Evolutionary conservation across 345 rosid species (phyloP).

Genomic region (Orychophragmus violaceus): DNA sequence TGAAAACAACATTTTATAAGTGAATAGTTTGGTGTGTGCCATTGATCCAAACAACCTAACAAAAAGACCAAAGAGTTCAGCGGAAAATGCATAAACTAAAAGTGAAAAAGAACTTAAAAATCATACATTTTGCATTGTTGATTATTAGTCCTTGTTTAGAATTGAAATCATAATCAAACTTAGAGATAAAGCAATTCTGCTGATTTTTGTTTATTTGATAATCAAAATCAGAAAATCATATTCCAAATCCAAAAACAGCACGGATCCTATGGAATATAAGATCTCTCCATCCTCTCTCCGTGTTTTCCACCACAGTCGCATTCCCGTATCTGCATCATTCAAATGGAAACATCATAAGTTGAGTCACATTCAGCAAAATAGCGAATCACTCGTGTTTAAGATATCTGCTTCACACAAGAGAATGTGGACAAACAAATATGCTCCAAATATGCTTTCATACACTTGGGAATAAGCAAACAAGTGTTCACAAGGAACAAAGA

Average conservation of each 20-base stretch:
- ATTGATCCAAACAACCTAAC: not conserved
- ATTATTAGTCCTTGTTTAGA: not conserved
- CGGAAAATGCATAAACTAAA: not conserved
- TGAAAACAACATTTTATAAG: not conserved
- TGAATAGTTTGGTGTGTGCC: not conserved
- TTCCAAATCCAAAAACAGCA: constrained; percentile 83
- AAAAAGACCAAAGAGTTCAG: not conserved
- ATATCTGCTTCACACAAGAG: not conserved
- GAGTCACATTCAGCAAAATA: not conserved
- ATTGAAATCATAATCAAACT: constrained; percentile 9
- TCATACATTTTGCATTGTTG: constrained; percentile 22
- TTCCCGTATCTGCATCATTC: constrained; percentile 74
- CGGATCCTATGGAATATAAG: constrained; percentile 81
- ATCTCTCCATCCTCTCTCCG: constrained; percentile 94
- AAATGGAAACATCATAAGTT: not conserved
- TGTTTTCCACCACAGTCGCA: constrained; percentile 88
- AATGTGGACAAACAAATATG: not conserved
- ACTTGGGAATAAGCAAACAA: not conserved
- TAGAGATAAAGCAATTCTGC: constrained; percentile 14
- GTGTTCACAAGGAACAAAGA: not conserved
- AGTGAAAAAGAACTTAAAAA: not conserved
- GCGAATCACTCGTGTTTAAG: not conserved
- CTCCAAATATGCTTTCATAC: not conserved
- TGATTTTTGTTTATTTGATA: constrained; percentile 10
- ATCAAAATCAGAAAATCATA: constrained; percentile 32